Evolutionary conservation across 805 yeast species (phyloP).

Genomic region (Yarrowia osloensis): DNA sequence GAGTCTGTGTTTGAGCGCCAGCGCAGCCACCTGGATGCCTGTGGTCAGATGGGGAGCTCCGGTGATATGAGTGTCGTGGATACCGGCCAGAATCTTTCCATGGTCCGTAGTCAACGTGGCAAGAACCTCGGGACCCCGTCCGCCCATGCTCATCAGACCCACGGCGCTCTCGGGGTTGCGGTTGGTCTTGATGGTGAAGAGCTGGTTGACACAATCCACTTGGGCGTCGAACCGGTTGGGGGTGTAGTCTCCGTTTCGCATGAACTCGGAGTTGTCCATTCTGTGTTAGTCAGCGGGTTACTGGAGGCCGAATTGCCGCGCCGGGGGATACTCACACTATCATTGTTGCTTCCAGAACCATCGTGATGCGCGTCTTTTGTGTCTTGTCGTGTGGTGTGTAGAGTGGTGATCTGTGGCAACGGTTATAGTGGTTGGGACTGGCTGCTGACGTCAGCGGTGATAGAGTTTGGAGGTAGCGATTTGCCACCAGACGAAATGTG

Average conservation of each 20-base stretch:
- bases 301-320: not conserved
- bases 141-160: constrained; percentile 87
- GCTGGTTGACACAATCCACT: constrained; percentile 80
- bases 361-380: constrained; percentile 39
- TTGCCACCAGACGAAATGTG: not conserved
- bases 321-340: constrained; percentile 53
- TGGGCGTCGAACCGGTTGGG: constrained; percentile 91
- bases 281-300: constrained; percentile 33
- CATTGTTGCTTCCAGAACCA: constrained; percentile 97
- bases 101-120: constrained; percentile 84
- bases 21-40: constrained; percentile 88
- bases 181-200: constrained; percentile 82
- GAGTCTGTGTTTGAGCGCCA: constrained; percentile 94
- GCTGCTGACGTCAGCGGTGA: not conserved
- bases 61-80: constrained; percentile 70
- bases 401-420: constrained; percentile 24
- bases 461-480: not conserved
- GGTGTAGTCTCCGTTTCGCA: constrained; percentile 92
- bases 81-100: constrained; percentile 80
- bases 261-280: constrained; percentile 92
- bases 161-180: constrained; percentile 93
- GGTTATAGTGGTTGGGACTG: not conserved
- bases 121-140: constrained; percentile 75
- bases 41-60: constrained; percentile 72
- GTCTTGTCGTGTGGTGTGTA: not conserved